These are phyloP conservation scores for Trifolium subterraneum DNA, from an alignment of 306 rosid species.

Conservation along the genomic window DNA sequence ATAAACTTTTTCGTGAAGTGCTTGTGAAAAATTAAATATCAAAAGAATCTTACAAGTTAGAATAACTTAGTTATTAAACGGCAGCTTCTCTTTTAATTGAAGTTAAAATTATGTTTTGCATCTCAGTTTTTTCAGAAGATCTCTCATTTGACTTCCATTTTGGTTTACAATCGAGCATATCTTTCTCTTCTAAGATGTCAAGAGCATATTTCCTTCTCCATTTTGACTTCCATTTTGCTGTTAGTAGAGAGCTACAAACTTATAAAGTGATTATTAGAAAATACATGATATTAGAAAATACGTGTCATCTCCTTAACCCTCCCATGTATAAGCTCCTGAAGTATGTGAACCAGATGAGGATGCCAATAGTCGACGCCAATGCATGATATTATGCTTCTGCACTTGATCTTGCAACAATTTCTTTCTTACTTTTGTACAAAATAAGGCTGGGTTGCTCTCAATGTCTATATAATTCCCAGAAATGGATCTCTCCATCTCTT, in stretches of 20 bases:
- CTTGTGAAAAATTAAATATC: neutral
- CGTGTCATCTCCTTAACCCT: neutral
- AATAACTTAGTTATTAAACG: neutral
- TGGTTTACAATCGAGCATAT: constrained; percentile 1
- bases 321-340: constrained; percentile 2
- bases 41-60: neutral
- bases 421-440: neutral
- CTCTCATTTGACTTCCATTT: neutral
- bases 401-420: neutral
- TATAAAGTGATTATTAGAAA: too few species aligned
- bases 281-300: too few species aligned
- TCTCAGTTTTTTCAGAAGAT: neutral
- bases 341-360: neutral
- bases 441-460: neutral
- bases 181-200: neutral
- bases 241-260: constrained; percentile 1
- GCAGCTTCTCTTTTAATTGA: neutral
- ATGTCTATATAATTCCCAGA: neutral
- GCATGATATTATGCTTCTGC: constrained; percentile 3
- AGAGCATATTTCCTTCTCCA: neutral
- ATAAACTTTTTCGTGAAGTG: neutral
- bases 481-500: neutral
- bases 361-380: neutral
- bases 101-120: neutral
- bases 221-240: neutral